Conservation (phyloP, 2,329 filamentous ascomycete genomes). For the Decorospora gaudefroyi region DNA sequence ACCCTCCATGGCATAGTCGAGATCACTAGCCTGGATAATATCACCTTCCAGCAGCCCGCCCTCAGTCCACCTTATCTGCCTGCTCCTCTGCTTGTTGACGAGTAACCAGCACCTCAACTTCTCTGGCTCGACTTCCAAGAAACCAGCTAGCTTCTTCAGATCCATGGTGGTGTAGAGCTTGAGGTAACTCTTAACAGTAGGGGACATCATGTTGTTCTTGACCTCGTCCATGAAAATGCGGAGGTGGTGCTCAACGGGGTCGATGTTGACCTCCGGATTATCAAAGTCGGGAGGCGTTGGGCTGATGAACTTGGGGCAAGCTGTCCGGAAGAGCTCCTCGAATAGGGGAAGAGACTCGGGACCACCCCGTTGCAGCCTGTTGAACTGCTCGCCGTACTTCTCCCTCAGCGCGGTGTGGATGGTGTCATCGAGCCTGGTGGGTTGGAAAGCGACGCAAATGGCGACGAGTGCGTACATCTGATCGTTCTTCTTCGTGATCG, state of each 20-base stretch:
- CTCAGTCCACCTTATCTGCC: conserved; percentile 93
- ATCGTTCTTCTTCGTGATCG: conserved; percentile 99
- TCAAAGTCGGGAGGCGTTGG: conserved; percentile 97
- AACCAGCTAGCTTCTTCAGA: conserved; percentile 94
- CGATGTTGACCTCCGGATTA: conserved; percentile 91
- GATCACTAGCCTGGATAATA: conserved; percentile 86
- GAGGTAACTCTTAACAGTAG: conserved; percentile 96
- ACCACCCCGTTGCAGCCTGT: conserved; percentile 93
- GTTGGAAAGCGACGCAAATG: conserved; percentile 98
- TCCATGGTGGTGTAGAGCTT: conserved; percentile 99
- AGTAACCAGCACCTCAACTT: conserved; percentile 91
- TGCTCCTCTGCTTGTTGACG: conserved; percentile 97
- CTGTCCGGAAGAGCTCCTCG: conserved; percentile 94
- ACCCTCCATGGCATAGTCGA: conserved; percentile 96
- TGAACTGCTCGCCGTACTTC: conserved; percentile 99
- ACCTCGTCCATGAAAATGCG: conserved; percentile 99
- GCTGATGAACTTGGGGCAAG: conserved; percentile 99
- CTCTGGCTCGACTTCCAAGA: conserved; percentile 96
- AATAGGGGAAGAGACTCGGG: conserved; percentile 95
- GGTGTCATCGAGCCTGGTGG: conserved; percentile 95
- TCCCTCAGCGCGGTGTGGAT: conserved; percentile 97
- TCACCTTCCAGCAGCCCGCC: conserved; percentile 90
- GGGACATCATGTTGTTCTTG: conserved; percentile 98
- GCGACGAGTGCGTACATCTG: conserved; percentile 99
- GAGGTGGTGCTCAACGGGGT: conserved; percentile 96